Evolutionary conservation across 495 filamentous ascomycete genomes (phyloP).

Genomic region (Hypoxylon rickii): DNA sequence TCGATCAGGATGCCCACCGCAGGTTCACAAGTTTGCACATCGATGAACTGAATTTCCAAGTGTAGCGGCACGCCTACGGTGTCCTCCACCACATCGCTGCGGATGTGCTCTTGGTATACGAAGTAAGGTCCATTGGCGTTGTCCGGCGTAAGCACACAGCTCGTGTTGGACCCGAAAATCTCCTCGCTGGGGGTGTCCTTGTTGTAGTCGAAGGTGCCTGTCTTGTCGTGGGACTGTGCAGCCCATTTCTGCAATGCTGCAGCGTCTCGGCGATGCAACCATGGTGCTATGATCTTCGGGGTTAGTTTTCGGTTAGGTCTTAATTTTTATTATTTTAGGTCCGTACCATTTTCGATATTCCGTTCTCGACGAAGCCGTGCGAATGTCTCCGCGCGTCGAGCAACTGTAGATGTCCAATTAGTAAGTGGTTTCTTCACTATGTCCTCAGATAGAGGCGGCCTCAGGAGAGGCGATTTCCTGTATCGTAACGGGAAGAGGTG

Average conservation of each 20-base stretch:
- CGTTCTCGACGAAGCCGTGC: constrained; percentile 33
- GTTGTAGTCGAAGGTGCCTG: constrained; percentile 37
- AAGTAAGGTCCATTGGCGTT: constrained; percentile 50
- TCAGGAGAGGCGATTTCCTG: too few species aligned
- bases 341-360: constrained; percentile 28
- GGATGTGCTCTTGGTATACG: constrained; percentile 53
- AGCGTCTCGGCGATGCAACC: constrained; percentile 47
- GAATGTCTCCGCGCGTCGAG: constrained; percentile 36
- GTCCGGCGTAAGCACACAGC: constrained; percentile 46
- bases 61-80: constrained; percentile 55
- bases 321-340: background rate
- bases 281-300: constrained; percentile 23
- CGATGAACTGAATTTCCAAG: constrained; percentile 61
- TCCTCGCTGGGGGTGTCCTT: constrained; percentile 50
- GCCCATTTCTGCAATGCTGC: constrained; percentile 46
- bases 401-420: constrained; percentile 16
- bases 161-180: constrained; percentile 53
- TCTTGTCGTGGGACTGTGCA: constrained; percentile 43
- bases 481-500: background rate
- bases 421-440: background rate
- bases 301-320: constrained; percentile 4
- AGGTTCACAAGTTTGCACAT: constrained; percentile 59
- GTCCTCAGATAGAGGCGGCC: background rate
- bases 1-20: constrained; percentile 56
- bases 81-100: constrained; percentile 53